These are phyloP conservation scores for Adiantum capillusveneris DNA, from an alignment of 75 land plant species.

Conservation along the genomic window DNA sequence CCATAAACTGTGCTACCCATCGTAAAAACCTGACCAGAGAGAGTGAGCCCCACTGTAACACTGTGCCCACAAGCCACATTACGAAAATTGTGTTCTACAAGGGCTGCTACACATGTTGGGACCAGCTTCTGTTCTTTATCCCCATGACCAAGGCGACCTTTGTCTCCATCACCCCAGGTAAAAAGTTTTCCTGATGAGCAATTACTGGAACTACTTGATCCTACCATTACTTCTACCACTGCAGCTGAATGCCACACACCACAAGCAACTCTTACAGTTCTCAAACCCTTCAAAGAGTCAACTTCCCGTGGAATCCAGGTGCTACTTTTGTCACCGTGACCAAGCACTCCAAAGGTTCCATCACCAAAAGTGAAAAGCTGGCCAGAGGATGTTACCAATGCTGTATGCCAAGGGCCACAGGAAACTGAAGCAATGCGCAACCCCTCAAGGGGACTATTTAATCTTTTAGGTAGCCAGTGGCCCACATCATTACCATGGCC, in stretches of 20 bases:
- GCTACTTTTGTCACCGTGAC: constrained; percentile 63
- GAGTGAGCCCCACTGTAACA: constrained; percentile 68
- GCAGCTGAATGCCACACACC: constrained; percentile 97
- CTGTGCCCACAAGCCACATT: constrained; percentile 80
- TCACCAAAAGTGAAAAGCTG: constrained; percentile 91
- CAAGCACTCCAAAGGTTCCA: constrained; percentile 83
- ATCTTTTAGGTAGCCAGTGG: constrained; percentile 76
- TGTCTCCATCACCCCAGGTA: constrained; percentile 98
- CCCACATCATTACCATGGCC: constrained; percentile 81
- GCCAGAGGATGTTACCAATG: constrained; percentile 73
- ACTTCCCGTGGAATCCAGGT: constrained; percentile 59
- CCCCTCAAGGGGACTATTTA: constrained; percentile 64
- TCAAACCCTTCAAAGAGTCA: constrained; percentile 58
- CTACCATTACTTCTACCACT: constrained; percentile 75
- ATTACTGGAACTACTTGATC: constrained; percentile 33
- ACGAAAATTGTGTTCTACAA: constrained; percentile 64
- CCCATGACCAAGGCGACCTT: constrained; percentile 77
- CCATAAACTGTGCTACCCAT: constrained; percentile 86
- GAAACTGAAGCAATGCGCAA: constrained; percentile 64
- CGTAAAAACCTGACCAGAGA: constrained; percentile 68
- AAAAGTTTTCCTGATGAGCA: constrained; percentile 74
- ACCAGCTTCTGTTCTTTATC: constrained; percentile 68
- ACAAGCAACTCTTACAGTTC: constrained; percentile 69
- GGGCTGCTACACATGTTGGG: constrained; percentile 75
- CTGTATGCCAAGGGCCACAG: constrained; percentile 95